Base-by-base conservation (phyloP, 305 asterid species). In the Fraxinus paxiana region DNA sequence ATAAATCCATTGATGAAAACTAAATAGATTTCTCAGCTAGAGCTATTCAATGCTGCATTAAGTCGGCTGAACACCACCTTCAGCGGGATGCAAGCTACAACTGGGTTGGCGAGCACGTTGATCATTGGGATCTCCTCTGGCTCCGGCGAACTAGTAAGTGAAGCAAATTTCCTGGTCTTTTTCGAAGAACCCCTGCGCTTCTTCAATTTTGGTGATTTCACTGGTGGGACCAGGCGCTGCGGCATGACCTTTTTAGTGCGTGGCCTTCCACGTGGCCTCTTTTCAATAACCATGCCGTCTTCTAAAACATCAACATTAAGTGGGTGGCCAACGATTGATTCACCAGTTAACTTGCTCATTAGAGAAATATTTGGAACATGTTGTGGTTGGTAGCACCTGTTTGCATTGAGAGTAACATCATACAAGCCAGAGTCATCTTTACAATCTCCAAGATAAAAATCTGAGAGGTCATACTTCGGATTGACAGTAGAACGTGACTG, bases 321-420 rank as follows among this genome's bases (percentile, higher is more conserved):
- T 2, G 97, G 97, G 85, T 92, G 95, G 38, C 98, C 97, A 5
- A 86, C 81, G 54, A 93, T 87, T 12, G 98, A 92, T 84, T 76
- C 88, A 43, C 91, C 86, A 18, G 63, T 83, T 8, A 84, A 43
- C 86, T 90, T 93, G 94, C 96, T 90, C 94, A 83, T 90, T 22
- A 92, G 90, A 79, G 97, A 94, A 20, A 93, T 87, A 77, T 87
- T 92, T 2, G 98, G 97, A 37, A 90, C 98, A n/a, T 86, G 90
- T 77, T 90, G 96, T n/a, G 92, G 89, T 69, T 87, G 91, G 75
- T 80, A 80, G 84, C 88, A 77, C 37, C 90, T 79, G 83, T 90
- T 84, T 51, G 89, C 93, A 87, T 87, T 90, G 41, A 95, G 88
- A 6, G 80, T 78, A 38, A 95, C 91, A 22, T 95, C 94, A 34